phyloP scores from a whole-genome alignment of 352 stramenopile genomes.

The Phytophthora sojae region DNA sequence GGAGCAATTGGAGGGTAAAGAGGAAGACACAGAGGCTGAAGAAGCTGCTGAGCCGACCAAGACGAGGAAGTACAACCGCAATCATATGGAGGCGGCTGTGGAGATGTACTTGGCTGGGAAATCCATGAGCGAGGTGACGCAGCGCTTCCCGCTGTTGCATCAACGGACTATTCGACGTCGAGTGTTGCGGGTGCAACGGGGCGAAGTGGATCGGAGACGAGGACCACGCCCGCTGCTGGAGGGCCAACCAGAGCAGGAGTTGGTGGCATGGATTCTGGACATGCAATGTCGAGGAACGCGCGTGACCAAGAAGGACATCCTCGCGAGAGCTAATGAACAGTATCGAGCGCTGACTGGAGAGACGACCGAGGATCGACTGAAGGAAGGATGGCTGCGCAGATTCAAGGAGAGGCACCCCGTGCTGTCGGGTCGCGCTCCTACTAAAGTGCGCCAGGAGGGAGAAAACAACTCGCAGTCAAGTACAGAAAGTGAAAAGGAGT shows the following conservation, averaged over 20 bases:
- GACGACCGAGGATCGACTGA: constrained; percentile 12
- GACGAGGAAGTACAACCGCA: constrained; percentile 31
- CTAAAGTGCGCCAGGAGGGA: not conserved
- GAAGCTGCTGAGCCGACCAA: not conserved
- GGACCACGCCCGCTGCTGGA: constrained; percentile 29
- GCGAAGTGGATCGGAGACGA: constrained; percentile 29
- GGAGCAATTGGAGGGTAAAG: not conserved
- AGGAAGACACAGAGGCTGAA: not conserved
- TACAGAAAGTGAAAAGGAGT: not conserved
- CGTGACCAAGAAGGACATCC: constrained; percentile 29
- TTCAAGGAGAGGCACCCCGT: constrained; percentile 35
- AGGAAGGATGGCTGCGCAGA: constrained; percentile 31
- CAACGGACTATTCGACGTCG: constrained; percentile 32
- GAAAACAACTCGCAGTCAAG: constrained; percentile 10
- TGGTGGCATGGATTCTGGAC: constrained; percentile 31
- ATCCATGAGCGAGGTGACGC: constrained; percentile 22
- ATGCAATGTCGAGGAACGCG: constrained; percentile 18
- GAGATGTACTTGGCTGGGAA: constrained; percentile 30
- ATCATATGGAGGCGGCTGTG: constrained; percentile 36
- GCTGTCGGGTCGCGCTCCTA: constrained; percentile 24
- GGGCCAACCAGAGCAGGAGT: constrained; percentile 23
- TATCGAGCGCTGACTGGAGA: constrained; percentile 15
- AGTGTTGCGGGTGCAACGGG: constrained; percentile 29
- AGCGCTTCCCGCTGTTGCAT: constrained; percentile 29
- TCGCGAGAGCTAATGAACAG: constrained; percentile 23